Percentiles rank a stretch among this genome's conserved stretches.
Evolutionary conservation across 2,329 filamentous ascomycete species (phyloP).

Genomic region (Onygena corvina): DNA sequence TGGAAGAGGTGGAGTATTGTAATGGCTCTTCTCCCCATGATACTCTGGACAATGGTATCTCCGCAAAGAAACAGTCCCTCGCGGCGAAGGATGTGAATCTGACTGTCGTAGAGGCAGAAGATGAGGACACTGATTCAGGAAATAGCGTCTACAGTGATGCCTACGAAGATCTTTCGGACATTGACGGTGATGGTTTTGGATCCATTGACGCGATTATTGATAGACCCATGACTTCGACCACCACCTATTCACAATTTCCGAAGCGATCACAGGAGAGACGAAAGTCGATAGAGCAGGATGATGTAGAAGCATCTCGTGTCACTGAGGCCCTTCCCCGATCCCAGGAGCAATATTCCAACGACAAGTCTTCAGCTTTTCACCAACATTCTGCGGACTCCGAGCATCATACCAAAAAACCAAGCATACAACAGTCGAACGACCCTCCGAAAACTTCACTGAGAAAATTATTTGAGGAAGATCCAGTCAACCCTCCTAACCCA

Average conservation of each 20-base stretch:
- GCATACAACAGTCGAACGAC: neutral
- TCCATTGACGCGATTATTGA: slow-evolving; percentile 40
- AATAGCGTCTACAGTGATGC: slow-evolving; percentile 40
- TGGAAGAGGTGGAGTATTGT: slow-evolving; percentile 22
- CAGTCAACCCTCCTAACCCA: neutral
- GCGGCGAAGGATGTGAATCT: neutral
- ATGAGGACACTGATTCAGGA: slow-evolving; percentile 29
- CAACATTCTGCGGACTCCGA: neutral
- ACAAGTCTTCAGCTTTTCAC: too few species aligned
- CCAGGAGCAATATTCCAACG: too few species aligned
- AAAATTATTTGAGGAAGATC: neutral
- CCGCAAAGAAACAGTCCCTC: neutral
- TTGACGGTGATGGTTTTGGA: slow-evolving; percentile 36
- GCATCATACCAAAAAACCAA: neutral
- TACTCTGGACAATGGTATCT: neutral
- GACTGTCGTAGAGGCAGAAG: slow-evolving; percentile 9
- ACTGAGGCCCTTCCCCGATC: too few species aligned
- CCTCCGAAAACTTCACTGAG: neutral
- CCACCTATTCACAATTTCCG: too few species aligned
- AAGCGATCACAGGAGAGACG: too few species aligned
- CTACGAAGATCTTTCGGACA: slow-evolving; percentile 27
- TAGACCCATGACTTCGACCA: neutral
- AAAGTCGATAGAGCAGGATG: neutral
- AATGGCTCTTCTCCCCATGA: neutral
- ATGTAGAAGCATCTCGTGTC: too few species aligned